Conservation (phyloP, 225 moss, liverwort and hornwort genomes). For the Marchantia paleacea region DNA sequence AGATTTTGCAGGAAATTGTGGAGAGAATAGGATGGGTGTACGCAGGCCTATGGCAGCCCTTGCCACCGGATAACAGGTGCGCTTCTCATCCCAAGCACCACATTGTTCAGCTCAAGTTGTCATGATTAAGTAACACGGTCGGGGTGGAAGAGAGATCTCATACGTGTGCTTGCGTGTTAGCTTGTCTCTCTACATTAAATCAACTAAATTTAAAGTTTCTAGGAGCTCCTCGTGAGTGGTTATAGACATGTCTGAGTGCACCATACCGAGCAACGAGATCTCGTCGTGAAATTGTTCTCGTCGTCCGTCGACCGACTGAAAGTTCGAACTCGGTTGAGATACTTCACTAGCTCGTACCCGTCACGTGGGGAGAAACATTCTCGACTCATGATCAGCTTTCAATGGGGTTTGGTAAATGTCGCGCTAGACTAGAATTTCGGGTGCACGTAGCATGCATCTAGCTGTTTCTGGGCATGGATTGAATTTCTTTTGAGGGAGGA, state of each 20-base stretch:
- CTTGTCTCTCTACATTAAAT: background rate
- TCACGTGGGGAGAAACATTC: background rate
- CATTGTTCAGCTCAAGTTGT: background rate
- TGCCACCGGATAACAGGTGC: slow-evolving; percentile 28
- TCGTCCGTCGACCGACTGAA: background rate
- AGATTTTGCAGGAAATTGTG: slow-evolving; percentile 28
- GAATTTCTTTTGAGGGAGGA: background rate
- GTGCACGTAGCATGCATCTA: background rate
- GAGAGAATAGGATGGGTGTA: slow-evolving; percentile 35
- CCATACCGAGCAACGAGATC: background rate
- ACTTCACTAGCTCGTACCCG: background rate
- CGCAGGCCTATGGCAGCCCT: slow-evolving; percentile 29
- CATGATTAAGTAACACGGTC: background rate
- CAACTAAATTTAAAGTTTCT: background rate
- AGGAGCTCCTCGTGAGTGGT: background rate
- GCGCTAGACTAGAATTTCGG: background rate
- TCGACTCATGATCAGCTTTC: background rate
- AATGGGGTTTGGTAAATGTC: background rate
- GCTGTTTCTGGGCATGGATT: background rate
- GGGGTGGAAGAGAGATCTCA: background rate
- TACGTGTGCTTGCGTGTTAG: background rate
- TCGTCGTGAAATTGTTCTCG: background rate
- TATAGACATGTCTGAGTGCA: background rate
- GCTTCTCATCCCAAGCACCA: slow-evolving; percentile 1
- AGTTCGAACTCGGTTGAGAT: background rate